Evolutionary conservation across 2,329 filamentous ascomycete genomes (phyloP), one percentile per base, ranked within the genome.

Genomic region (Sarocladium brachiariae): DNA sequence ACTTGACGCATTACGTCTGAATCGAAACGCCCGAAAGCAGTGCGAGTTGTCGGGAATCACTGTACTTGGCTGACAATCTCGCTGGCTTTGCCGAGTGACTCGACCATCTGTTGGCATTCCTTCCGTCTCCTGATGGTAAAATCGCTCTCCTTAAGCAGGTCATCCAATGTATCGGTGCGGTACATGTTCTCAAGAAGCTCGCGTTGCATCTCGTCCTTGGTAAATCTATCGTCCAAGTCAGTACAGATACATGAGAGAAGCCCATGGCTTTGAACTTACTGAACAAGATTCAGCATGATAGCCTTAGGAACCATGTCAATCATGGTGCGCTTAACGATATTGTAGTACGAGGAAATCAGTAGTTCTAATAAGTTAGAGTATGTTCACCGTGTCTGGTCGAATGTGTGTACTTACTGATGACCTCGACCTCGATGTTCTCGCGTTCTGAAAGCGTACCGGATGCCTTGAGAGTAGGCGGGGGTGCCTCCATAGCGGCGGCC

Each of bases 271-370:
- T 19, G 11, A 25, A 84, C 89, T 67, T 83, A 96, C 87, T 92
- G 85, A 49, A 99, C 93, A 41, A 99, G 86, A 60, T 81, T 96
- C 58, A 97, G 80, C 93, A 99, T 99, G 65, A 99, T 95, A 35
- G 93, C 93, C 74, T 99, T 99, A 59, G 93, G 93, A 5, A 99
- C 93, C 93, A 99, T 99, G 65, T 99, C 93, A 58, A 97, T 96
- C 90, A 99, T 95, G 54, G 95, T 99, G 59, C 93, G 81, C 75
- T 90, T 89, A 58, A 96, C 91, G 65, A 99, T 99, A 72, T 96
- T 96, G 73, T 88, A 99, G 76, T 99, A 99, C 1, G 90, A 96
- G 51, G 84, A 87, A 65, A 99, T 99, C 52, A 99, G 78, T 56
- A 99, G 83, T 74, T 99, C 88, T 93, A 63, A 33, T 33, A 25